phyloP scores from a whole-genome alignment of 2,329 filamentous ascomycete species.

The Pseudogymnoascus pannorum region DNA sequence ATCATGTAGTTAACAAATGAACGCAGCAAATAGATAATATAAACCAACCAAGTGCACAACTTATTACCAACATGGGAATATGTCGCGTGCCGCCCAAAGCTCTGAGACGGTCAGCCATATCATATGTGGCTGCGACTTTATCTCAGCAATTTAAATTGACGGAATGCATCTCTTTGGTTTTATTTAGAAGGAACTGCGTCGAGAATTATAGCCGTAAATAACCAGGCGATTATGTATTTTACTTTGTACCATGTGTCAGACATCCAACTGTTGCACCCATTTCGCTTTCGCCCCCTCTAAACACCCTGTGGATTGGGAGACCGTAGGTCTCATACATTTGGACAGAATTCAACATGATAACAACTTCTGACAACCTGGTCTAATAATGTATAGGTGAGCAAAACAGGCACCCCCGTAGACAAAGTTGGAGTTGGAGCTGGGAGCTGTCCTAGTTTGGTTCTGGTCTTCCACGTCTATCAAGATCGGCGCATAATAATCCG shows the following conservation, averaged over 20 bases:
- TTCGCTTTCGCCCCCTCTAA: too few relatives aligned
- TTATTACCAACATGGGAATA: background rate
- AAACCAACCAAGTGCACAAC: background rate
- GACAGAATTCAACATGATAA: too few relatives aligned
- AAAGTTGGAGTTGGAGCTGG: too few relatives aligned
- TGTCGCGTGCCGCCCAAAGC: background rate
- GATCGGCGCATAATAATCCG: slow-evolving; percentile 7
- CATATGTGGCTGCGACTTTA: background rate
- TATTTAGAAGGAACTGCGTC: background rate
- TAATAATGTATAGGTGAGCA: too few relatives aligned
- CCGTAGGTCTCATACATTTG: too few relatives aligned
- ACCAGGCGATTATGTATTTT: background rate
- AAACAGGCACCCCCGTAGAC: too few relatives aligned
- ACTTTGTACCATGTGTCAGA: background rate
- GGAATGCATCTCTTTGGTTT: background rate
- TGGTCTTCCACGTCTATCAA: too few relatives aligned
- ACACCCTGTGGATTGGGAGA: too few relatives aligned
- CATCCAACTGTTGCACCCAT: too few relatives aligned
- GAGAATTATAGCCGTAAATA: background rate
- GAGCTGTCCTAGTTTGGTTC: too few relatives aligned
- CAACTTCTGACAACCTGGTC: too few relatives aligned
- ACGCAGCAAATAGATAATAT: background rate
- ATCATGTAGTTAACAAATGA: background rate
- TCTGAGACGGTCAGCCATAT: background rate
- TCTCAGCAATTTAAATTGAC: background rate